phyloP scores from a whole-genome alignment of 805 yeast species.

The Metschnikowia santaceciliae region DNA sequence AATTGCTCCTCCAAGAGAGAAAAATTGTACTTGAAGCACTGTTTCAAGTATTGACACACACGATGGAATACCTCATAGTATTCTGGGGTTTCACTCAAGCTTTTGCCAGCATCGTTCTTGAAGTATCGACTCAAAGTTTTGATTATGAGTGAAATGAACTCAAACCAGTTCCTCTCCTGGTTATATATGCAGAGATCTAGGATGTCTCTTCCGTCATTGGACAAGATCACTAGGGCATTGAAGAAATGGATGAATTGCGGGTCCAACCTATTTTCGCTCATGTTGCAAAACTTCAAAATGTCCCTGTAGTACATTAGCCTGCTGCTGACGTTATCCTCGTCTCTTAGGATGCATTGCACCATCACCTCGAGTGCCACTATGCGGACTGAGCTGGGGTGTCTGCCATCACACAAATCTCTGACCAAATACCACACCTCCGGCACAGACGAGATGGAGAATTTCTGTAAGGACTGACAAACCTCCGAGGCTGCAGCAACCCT shows the following conservation, averaged over 20 bases:
- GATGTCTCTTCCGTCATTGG: conserved; percentile 51
- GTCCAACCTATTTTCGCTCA: conserved; percentile 33
- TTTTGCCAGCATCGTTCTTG: conserved; percentile 7
- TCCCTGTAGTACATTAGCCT: conserved; percentile 58
- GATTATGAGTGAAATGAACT: conserved; percentile 14
- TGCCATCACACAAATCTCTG: conserved; percentile 44
- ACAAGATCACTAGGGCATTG: conserved; percentile 42
- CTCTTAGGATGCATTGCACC: conserved; percentile 50
- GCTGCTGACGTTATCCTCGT: conserved; percentile 46
- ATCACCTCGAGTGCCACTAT: conserved; percentile 52
- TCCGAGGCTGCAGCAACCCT: conserved; percentile 50
- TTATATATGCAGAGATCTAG: conserved; percentile 49
- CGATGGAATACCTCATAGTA: conserved; percentile 13
- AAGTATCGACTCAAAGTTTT: conserved; percentile 11
- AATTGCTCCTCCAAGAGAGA: conserved; percentile 40
- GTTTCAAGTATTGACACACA: conserved; percentile 34
- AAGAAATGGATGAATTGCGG: conserved; percentile 52
- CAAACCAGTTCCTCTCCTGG: conserved; percentile 22
- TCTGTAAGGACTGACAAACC: conserved; percentile 48
- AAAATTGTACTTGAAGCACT: conserved; percentile 47
- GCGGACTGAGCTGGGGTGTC: conserved; percentile 24
- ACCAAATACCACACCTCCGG: conserved; percentile 77
- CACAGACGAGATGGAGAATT: conserved; percentile 52
- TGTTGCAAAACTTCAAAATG: conserved; percentile 42
- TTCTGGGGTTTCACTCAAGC: conserved; percentile 7